Evolutionary conservation across 345 rosid genomes (phyloP).

Genomic region (Psidium friedrichsthalianum): DNA sequence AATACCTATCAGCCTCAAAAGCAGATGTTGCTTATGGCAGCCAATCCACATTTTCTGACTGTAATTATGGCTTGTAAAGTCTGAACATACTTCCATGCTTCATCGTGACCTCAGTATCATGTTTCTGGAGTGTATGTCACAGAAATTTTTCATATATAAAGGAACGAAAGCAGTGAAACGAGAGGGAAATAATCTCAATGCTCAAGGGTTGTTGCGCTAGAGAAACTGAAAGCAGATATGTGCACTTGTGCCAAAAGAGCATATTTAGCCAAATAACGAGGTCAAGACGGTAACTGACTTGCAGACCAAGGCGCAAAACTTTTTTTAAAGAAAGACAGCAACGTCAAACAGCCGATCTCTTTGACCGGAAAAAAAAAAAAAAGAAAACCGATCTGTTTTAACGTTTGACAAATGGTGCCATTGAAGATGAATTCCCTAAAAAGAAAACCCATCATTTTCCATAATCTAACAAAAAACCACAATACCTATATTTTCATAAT

Average conservation of each 20-base stretch:
- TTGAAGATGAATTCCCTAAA: not conserved
- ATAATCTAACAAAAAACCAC: not conserved
- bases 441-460: not conserved
- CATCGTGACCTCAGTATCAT: not conserved
- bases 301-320: not conserved
- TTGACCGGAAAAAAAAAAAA: no score
- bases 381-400: not conserved
- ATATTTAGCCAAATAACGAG: not conserved
- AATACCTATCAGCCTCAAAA: not conserved
- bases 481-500: not conserved
- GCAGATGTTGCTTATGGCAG: not conserved
- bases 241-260: not conserved
- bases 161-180: not conserved
- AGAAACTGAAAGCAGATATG: not conserved
- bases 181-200: not conserved
- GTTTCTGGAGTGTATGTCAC: not conserved
- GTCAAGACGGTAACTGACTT: not conserved
- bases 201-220: not conserved
- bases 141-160: not conserved
- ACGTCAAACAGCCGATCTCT: not conserved
- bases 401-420: not conserved
- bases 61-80: not conserved
- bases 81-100: not conserved
- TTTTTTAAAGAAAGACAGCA: not conserved
- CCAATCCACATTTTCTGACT: not conserved